Conservation (phyloP, 1,284 basidiomycete species). For the Trichosporon sp. region DNA sequence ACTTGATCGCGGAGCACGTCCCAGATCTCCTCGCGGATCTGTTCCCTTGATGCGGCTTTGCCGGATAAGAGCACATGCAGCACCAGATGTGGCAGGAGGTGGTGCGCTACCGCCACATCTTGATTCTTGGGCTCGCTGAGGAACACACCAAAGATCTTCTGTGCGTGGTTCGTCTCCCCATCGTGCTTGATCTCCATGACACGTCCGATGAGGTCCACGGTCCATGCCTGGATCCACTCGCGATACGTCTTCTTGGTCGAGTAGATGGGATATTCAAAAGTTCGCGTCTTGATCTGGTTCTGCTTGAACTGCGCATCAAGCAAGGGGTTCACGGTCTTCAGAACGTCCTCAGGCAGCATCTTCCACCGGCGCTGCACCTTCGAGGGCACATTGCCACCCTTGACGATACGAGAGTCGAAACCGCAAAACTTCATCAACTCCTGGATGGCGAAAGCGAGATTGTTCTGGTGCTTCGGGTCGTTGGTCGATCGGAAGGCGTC, state of each 20-base stretch:
- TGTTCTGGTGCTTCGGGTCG: conserved; percentile 85
- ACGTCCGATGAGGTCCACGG: conserved; percentile 72
- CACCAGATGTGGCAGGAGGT: conserved; percentile 86
- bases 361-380: conserved; percentile 68
- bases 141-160: conserved; percentile 71
- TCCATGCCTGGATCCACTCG: conserved; percentile 94
- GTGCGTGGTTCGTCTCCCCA: conserved; percentile 24
- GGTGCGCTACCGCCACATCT: conserved; percentile 84
- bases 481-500: conserved; percentile 89
- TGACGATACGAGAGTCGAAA: conserved; percentile 58
- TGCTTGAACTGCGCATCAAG: conserved; percentile 64
- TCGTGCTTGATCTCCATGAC: conserved; percentile 23
- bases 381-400: conserved; percentile 55
- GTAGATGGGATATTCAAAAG: conserved; percentile 63
- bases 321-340: conserved; percentile 85
- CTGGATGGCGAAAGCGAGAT: conserved; percentile 88
- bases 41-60: conserved; percentile 56
- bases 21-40: conserved; percentile 71
- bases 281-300: conserved; percentile 46
- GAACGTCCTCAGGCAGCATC: conserved; percentile 69
- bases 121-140: conserved; percentile 73
- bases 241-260: conserved; percentile 70
- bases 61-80: conserved; percentile 80
- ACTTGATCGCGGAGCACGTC: conserved; percentile 85
- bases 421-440: conserved; percentile 83